Evolutionary conservation across 768 basidiomycete genomes (phyloP), one percentile per base, ranked within the genome.

Genomic region (Russula emetica): DNA sequence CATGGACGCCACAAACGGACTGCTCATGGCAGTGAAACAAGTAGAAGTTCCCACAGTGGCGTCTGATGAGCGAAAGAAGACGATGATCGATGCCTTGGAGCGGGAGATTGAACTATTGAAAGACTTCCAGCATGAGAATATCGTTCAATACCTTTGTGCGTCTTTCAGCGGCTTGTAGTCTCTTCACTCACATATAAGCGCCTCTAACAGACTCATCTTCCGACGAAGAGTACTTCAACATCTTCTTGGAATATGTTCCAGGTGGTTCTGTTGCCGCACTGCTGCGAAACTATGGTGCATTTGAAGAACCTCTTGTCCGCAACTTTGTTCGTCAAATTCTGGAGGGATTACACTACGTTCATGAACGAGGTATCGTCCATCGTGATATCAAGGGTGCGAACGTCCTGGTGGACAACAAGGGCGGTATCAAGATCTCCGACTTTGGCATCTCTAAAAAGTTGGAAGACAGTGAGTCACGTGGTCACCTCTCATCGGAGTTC

Each of bases 371-470:
- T 68, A 97, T 98, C 74, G 94, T 98, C 62, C 94, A 98, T 75
- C 90, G 94, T 13, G 97, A 99, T 72, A 99, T 99, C 79, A 99
- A 99, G 72, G 97, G 97, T 24, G 97, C 92, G 42, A 98, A 99
- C 73, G 97, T 99, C 61, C 86, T 99, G 62, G 94, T 97, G 3
- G 95, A 98, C 73, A 98, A 98, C 78, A 96, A 96, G 74, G 94
- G 94, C 20, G 94, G 94, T 11, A 88, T 97, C 77, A 98, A 98
- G 74, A 98, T 98, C 34, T 95, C 94, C 16, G 94, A 98, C 72
- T 94, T 94, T 70, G 94, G 94, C 66, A 95, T 97, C 70, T 95
- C 92, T 11, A 99, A 98, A 79, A 97, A 95, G 76, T 89, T 97
- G 24, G 93, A 97, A 71, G 92, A 92, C 73, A 93, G 94, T 96